Evolutionary conservation across 2,329 filamentous ascomycete species (phyloP).

Genomic region (Penicillium glabrum): DNA sequence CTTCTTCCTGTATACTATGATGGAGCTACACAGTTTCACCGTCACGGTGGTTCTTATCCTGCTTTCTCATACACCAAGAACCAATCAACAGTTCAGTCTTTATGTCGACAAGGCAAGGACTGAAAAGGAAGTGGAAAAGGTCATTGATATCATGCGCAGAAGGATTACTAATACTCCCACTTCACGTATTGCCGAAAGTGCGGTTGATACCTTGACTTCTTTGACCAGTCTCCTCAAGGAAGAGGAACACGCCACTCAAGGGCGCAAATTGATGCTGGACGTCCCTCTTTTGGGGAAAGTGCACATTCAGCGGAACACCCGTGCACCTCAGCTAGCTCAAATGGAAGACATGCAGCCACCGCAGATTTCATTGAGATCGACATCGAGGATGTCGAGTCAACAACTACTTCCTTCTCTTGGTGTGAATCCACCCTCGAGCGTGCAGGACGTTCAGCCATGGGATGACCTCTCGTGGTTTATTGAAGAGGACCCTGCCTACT

Average conservation of each 20-base stretch:
- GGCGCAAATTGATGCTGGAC: not conserved
- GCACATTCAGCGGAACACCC: not conserved
- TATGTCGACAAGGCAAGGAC: not conserved
- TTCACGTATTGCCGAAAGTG: not conserved
- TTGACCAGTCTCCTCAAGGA: not conserved
- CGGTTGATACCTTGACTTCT: not conserved
- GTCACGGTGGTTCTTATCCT: not conserved
- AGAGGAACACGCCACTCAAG: not conserved
- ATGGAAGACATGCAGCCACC: not conserved
- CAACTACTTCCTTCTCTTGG: not conserved
- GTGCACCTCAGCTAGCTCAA: not conserved
- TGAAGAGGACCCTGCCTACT: not conserved
- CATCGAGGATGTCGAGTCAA: not conserved
- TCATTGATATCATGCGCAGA: not conserved
- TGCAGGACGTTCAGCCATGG: not conserved
- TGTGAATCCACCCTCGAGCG: not conserved
- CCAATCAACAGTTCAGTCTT: not conserved
- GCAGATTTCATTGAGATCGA: not conserved
- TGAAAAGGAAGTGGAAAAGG: not conserved
- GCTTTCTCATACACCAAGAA: not conserved
- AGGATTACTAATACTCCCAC: not conserved
- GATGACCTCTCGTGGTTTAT: not conserved
- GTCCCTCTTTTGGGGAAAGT: not conserved
- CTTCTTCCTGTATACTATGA: not conserved
- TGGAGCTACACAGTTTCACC: not conserved